phyloP scores from a whole-genome alignment of 306 rosid genomes.

The Vicia sativa region DNA sequence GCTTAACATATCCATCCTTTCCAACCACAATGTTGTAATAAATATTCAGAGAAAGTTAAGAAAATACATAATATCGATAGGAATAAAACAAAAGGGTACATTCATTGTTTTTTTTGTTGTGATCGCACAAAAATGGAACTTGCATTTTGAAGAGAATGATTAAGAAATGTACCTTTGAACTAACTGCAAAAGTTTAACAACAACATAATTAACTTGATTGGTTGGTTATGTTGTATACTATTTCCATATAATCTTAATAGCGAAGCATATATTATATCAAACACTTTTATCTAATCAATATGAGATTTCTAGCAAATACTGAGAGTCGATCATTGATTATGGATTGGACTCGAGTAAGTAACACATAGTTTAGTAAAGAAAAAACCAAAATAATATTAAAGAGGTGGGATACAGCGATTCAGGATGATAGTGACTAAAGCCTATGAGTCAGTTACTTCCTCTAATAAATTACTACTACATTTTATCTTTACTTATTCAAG shows the following conservation, averaged over 20 bases:
- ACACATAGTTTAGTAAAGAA: not conserved
- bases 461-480: slow-evolving; percentile 28
- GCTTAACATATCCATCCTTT: slow-evolving; percentile 87
- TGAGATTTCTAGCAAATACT: no score
- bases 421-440: slow-evolving; percentile 32
- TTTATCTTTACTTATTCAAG: slow-evolving; percentile 5
- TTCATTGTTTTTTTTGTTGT: no score
- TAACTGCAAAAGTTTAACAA: slow-evolving; percentile 84
- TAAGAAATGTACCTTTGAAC: slow-evolving; percentile 37
- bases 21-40: slow-evolving; percentile 82
- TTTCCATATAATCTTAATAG: no score
- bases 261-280: no score
- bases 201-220: no score
- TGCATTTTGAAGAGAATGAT: no score
- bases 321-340: no score
- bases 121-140: no score
- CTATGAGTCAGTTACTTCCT: slow-evolving; percentile 22
- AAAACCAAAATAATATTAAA: not conserved
- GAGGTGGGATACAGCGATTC: slow-evolving; percentile 48
- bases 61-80: slow-evolving; percentile 1
- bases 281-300: no score
- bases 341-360: no score
- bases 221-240: no score
- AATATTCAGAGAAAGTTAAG: slow-evolving; percentile 28
- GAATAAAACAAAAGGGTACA: slow-evolving; percentile 1